These are phyloP conservation scores for Nemania sp. DNA, from an alignment of 2,329 filamentous ascomycete species.

Conservation along the genomic window DNA sequence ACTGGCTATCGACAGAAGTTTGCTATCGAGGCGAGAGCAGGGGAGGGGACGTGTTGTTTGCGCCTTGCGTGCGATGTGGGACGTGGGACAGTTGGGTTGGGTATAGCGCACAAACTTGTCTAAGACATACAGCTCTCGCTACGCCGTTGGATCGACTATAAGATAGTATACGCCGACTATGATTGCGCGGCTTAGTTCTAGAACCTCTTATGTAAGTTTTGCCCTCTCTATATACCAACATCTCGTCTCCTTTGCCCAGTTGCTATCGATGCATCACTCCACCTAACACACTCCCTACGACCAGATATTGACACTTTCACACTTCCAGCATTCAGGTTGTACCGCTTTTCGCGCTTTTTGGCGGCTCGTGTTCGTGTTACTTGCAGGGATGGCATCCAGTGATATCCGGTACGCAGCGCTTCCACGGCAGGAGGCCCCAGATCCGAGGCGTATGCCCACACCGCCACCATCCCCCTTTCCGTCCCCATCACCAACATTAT, in stretches of 20 bases:
- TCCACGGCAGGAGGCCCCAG: not conserved
- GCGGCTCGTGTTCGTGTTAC: not conserved
- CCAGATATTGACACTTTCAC: not conserved
- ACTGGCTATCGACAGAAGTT: not conserved
- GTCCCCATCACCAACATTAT: not conserved
- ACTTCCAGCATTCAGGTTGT: not conserved
- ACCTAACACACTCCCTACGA: not conserved
- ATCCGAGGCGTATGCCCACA: not conserved
- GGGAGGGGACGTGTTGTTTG: not conserved
- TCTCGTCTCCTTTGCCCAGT: not conserved
- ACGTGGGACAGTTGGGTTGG: not conserved
- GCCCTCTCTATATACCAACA: not conserved
- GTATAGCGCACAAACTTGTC: constrained; percentile 1
- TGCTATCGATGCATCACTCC: not conserved
- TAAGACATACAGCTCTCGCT: not conserved
- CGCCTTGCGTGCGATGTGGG: constrained; percentile 3
- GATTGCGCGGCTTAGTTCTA: not conserved
- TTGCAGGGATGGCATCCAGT: not conserved
- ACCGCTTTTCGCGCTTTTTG: not conserved
- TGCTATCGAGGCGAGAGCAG: constrained; percentile 3
- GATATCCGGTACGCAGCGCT: not conserved
- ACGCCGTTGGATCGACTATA: not conserved
- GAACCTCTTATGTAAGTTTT: not conserved
- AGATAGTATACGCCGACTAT: not conserved
- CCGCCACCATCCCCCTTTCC: not conserved